A percentile compares a stretch with the other conserved stretches of the same genome.
phyloP scores from a whole-genome alignment of 768 basidiomycete genomes.

The Rossbeevera mucosa region DNA sequence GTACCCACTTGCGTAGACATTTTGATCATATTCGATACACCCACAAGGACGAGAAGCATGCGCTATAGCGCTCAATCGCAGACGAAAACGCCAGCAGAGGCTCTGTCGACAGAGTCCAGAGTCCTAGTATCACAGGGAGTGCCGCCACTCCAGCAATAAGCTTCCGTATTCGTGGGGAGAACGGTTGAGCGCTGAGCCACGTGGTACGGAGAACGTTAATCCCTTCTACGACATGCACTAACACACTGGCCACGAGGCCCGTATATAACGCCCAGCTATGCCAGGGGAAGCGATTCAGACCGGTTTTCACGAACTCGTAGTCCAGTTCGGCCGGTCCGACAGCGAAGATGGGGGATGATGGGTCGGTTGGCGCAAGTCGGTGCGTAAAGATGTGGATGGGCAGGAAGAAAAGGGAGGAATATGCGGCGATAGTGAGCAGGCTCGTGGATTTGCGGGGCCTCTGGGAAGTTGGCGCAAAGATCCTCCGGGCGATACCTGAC shows the following conservation, averaged over 20 bases:
- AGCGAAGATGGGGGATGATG: constrained; percentile 31
- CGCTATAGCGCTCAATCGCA: constrained; percentile 46
- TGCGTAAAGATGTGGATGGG: constrained; percentile 70
- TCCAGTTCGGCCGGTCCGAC: constrained; percentile 54
- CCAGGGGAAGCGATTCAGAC: constrained; percentile 56
- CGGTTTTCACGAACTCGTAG: constrained; percentile 78
- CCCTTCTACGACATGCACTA: constrained; percentile 64
- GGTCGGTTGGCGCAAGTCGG: constrained; percentile 49
- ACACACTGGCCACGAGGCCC: constrained; percentile 52
- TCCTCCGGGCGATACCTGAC: constrained; percentile 55
- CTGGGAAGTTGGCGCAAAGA: constrained; percentile 38
- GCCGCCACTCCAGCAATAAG: constrained; percentile 35
- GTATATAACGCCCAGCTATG: constrained; percentile 60
- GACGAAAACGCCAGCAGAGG: constrained; percentile 54
- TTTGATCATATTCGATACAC: constrained; percentile 38
- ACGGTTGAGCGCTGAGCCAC: constrained; percentile 28
- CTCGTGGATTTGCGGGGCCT: constrained; percentile 36
- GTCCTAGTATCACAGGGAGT: constrained; percentile 53
- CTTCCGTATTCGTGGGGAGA: constrained; percentile 20
- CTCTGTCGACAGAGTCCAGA: constrained; percentile 51
- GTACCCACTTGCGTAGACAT: neutral
- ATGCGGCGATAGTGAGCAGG: constrained; percentile 58
- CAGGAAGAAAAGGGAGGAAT: constrained; percentile 53
- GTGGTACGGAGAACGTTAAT: constrained; percentile 47
- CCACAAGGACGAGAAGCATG: constrained; percentile 43